Evolutionary conservation across 1,139 yeast species (phyloP).

Genomic region (Candida pseudoviswanathii): DNA sequence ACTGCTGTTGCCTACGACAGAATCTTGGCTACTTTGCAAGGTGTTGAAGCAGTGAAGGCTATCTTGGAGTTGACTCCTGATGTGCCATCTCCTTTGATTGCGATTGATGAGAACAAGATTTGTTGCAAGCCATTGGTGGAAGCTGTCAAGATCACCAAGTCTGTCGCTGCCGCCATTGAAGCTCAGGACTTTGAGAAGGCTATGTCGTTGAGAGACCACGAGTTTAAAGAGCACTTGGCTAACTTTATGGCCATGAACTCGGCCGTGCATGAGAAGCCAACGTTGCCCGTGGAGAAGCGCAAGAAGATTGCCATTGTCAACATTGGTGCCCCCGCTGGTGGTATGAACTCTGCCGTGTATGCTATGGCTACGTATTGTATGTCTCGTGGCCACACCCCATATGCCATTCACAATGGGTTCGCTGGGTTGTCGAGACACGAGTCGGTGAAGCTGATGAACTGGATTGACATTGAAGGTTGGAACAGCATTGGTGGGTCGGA

Average conservation of each 20-base stretch:
- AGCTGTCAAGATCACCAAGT: constrained; percentile 68
- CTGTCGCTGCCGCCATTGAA: constrained; percentile 69
- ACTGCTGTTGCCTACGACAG: constrained; percentile 82
- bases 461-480: constrained; percentile 78
- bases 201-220: constrained; percentile 68
- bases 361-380: constrained; percentile 75
- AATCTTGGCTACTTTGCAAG: constrained; percentile 74
- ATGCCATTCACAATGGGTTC: constrained; percentile 76
- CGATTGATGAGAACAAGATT: constrained; percentile 69
- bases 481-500: constrained; percentile 78
- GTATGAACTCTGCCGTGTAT: constrained; percentile 75
- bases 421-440: constrained; percentile 78
- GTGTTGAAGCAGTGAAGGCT: constrained; percentile 82
- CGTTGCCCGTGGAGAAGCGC: constrained; percentile 56
- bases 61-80: constrained; percentile 69
- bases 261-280: constrained; percentile 60
- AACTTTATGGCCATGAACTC: constrained; percentile 65
- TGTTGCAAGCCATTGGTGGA: constrained; percentile 71
- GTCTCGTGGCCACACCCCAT: constrained; percentile 74
- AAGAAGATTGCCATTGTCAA: constrained; percentile 71
- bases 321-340: constrained; percentile 85
- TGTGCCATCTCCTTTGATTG: constrained; percentile 78
- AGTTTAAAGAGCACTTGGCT: constrained; percentile 64
- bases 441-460: constrained; percentile 58
- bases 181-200: constrained; percentile 63